A percentile compares a stretch with the other conserved stretches of the same genome.
These are phyloP conservation scores for Fraxinus baroniana DNA, from an alignment of 305 asterid species.

Conservation along the genomic window DNA sequence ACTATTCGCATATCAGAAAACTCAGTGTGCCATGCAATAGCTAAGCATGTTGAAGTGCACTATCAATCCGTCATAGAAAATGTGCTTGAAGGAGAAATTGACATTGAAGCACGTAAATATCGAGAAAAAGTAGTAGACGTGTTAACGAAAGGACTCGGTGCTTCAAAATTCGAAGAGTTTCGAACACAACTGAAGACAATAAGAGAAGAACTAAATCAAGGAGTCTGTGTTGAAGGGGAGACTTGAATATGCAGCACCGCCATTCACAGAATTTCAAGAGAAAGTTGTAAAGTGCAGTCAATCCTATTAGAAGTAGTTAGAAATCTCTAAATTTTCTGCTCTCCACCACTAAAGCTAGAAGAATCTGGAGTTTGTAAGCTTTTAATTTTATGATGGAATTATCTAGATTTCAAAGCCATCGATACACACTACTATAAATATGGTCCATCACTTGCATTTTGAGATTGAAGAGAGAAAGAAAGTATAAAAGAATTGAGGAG, in stretches of 20 bases:
- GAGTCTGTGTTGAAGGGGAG: not conserved
- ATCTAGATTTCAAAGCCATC: not conserved
- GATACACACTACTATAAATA: not conserved
- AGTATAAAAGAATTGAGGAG: not conserved
- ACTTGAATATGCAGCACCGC: not conserved
- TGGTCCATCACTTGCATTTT: not conserved
- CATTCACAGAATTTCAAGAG: not conserved
- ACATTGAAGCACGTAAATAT: not conserved
- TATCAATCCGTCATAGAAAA: not conserved
- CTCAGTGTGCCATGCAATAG: not conserved
- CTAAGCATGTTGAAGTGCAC: not conserved
- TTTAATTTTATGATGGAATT: not conserved
- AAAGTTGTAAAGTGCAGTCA: not conserved
- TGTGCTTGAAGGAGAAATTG: not conserved
- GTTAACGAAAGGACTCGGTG: not conserved
- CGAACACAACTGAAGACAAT: not conserved
- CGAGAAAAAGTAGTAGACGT: not conserved
- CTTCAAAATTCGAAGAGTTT: not conserved
- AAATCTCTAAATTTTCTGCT: no score
- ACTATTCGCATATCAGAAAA: not conserved
- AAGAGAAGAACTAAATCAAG: not conserved
- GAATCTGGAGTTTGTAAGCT: not conserved
- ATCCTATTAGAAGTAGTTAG: not conserved
- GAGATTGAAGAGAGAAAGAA: not conserved
- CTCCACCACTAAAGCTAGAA: not conserved